These are phyloP conservation scores for Suillus brevipes DNA, from an alignment of 768 basidiomycete species.

Conservation along the genomic window DNA sequence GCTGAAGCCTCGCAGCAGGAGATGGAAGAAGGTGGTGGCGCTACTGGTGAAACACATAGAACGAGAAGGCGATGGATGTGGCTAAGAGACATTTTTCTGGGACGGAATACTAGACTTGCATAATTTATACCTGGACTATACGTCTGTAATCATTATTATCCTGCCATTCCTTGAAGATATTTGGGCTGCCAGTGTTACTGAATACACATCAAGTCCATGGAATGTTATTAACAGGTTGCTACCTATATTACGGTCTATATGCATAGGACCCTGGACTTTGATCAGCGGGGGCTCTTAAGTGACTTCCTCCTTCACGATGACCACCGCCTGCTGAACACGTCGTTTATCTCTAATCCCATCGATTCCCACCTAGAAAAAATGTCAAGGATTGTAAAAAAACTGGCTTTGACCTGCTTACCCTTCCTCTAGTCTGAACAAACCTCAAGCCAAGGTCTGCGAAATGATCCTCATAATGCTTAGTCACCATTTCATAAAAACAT, in stretches of 20 bases:
- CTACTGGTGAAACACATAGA: constrained; percentile 3
- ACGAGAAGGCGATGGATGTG: constrained; percentile 30
- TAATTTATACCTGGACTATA: background rate
- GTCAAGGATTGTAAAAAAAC: background rate
- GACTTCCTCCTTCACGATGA: background rate
- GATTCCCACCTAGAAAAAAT: constrained; percentile 17
- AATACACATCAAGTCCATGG: background rate
- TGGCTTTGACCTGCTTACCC: constrained; percentile 13
- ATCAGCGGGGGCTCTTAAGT: background rate
- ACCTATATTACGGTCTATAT: background rate
- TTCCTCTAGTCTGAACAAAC: constrained; percentile 17
- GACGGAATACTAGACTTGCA: background rate
- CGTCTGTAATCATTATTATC: background rate
- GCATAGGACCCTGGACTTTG: background rate
- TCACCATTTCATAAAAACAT: constrained; percentile 28
- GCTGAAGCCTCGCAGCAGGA: constrained; percentile 10
- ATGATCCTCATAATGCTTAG: constrained; percentile 28
- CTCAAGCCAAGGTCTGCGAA: constrained; percentile 22
- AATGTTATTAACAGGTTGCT: background rate
- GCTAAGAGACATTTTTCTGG: constrained; percentile 21
- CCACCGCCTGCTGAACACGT: background rate
- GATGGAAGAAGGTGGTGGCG: constrained; percentile 3
- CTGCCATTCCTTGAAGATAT: background rate
- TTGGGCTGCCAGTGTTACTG: background rate
- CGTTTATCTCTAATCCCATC: constrained; percentile 7